Evolutionary conservation across 306 rosid genomes (phyloP), one percentile per base, ranked within the genome.

Genomic region (Hippophae tibetana): DNA sequence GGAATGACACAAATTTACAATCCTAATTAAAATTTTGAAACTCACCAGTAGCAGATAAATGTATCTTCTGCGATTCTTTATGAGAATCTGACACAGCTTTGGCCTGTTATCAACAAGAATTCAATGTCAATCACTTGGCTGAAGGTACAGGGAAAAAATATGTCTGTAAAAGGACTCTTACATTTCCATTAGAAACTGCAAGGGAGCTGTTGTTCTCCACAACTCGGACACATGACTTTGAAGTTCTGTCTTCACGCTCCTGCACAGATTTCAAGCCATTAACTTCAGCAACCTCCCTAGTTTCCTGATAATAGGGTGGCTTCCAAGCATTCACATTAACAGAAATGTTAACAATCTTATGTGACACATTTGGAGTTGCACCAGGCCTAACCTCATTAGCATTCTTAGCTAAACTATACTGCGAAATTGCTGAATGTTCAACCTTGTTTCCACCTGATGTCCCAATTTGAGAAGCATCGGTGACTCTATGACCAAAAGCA

Each of bases 281-380:
- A 48, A 66, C 57, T 57, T 76, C 77, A 25, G 68, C 65, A 70
- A 78, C 64, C 72, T 76, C 89, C 72, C 82, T 73, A 27, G 79
- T 65, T 57, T 74, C 95, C 81, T 81, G 79, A 70, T 76, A 82
- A 31, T 74, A 76, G 52, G 72, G 75, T 11, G 86, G 84, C 66
- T 92, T 88, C 93, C 95, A 83, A 42, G 84, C 67, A 77, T 81
- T 85, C 63, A 75, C 83, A 78, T 79, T 81, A 65, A 71, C 80
- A 55, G 95, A 83, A 63, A 74, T 65, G 64, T 82, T 87, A 54
- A 83, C 79, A 62, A 76, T 67, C 74, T 83, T 86, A 51, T 74
- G 84, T 12, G 89, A 76, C 66, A 85, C 31, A 60, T 74, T 78
- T 42, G 69, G 43, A 62, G 66, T 66, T 74, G 72, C 87, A 74